These are phyloP conservation scores for Teunomyces aglyptinius DNA, from an alignment of 805 yeast species.

Conservation along the genomic window DNA sequence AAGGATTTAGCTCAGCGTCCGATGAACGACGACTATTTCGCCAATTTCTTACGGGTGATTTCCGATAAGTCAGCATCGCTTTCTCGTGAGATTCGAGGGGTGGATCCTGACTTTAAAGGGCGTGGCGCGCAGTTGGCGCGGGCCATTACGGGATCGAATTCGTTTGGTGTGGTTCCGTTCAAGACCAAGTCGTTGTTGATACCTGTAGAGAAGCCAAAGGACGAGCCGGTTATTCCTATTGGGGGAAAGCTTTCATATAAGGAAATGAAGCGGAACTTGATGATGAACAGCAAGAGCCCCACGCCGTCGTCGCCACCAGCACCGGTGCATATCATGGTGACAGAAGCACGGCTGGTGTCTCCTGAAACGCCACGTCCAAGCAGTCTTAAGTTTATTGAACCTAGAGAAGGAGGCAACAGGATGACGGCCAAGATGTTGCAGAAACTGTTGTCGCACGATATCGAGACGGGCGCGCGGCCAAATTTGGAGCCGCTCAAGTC, in stretches of 20 bases:
- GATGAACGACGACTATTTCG: constrained; percentile 26
- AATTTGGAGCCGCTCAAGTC: constrained; percentile 36
- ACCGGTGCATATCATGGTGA: constrained; percentile 5
- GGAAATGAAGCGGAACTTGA: constrained; percentile 31
- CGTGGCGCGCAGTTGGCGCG: constrained; percentile 42
- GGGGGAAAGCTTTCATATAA: constrained; percentile 23
- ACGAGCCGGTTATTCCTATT: not conserved
- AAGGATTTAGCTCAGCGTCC: constrained; percentile 15
- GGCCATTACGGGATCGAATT: constrained; percentile 41
- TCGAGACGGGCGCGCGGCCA: constrained; percentile 21
- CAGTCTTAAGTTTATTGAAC: constrained; percentile 30
- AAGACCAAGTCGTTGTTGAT: constrained; percentile 42
- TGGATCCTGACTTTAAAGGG: constrained; percentile 40
- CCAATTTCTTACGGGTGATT: constrained; percentile 24
- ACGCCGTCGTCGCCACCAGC: constrained; percentile 7
- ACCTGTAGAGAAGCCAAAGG: constrained; percentile 22
- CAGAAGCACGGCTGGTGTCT: constrained; percentile 7
- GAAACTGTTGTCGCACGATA: constrained; percentile 42
- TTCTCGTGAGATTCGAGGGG: constrained; percentile 33
- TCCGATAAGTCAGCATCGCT: constrained; percentile 35
- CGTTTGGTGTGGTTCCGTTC: constrained; percentile 38
- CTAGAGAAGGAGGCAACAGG: not conserved
- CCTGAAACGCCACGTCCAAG: constrained; percentile 23
- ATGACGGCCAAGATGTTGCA: constrained; percentile 11
- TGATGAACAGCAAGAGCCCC: constrained; percentile 14